These are phyloP conservation scores for Cutaneotrichosporon spelunceum DNA, from an alignment of 1,284 basidiomycete genomes.

Conservation along the genomic window DNA sequence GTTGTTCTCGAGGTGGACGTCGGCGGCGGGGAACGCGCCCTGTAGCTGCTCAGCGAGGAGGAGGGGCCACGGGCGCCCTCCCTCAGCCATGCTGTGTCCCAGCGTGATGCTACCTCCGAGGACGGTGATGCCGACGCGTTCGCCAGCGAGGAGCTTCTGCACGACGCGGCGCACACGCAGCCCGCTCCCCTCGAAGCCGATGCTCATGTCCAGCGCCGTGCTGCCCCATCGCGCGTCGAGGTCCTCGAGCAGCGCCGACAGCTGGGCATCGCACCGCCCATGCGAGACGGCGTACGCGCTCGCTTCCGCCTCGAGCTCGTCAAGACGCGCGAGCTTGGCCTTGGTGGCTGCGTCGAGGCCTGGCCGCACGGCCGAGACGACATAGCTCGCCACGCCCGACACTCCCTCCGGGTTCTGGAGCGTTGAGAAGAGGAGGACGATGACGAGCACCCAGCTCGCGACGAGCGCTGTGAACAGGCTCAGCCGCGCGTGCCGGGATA, in stretches of 20 bases:
- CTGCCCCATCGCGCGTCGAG: conserved; percentile 10
- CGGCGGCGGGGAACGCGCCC: conserved; percentile 2
- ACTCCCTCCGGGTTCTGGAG: not conserved
- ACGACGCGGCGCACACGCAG: conserved; percentile 4
- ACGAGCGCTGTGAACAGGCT: not conserved
- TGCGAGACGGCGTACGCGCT: not conserved
- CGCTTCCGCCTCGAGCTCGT: not conserved
- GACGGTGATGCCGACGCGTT: conserved; percentile 1
- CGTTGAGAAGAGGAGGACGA: not conserved
- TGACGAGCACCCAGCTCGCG: not conserved
- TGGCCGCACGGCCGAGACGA: not conserved
- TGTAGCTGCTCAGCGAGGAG: not conserved
- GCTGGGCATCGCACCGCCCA: not conserved
- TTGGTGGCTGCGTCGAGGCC: not conserved
- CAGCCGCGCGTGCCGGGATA: not conserved
- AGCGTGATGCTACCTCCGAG: conserved; percentile 13
- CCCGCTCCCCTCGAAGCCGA: conserved; percentile 10
- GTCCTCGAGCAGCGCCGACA: not conserved
- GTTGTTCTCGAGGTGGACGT: conserved; percentile 9
- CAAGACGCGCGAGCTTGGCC: not conserved
- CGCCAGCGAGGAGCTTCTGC: not conserved
- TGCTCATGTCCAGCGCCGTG: conserved; percentile 11
- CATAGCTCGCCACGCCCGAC: not conserved
- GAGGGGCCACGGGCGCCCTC: not conserved
- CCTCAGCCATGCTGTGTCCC: conserved; percentile 6